These are phyloP conservation scores for Gnetum montanum DNA, from an alignment of 75 land plant genomes.

Conservation along the genomic window DNA sequence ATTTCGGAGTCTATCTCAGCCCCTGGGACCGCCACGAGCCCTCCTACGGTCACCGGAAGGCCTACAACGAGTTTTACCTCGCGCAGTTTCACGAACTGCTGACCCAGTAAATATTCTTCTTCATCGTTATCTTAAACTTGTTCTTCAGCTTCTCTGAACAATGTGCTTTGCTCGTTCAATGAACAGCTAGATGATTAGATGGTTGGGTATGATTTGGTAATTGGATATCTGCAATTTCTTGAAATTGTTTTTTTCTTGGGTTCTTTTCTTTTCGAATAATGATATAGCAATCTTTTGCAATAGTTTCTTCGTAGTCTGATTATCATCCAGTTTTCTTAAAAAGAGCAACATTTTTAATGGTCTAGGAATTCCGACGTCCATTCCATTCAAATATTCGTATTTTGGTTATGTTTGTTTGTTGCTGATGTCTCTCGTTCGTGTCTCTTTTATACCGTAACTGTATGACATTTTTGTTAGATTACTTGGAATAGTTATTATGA, in stretches of 20 bases:
- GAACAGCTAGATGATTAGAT: too few relatives aligned
- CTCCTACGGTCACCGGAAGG: conserved; percentile 58
- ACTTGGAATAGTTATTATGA: neutral
- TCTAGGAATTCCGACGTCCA: neutral
- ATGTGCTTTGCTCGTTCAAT: too few relatives aligned
- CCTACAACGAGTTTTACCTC: conserved; percentile 79
- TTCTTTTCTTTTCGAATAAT: neutral
- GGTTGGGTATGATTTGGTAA: neutral
- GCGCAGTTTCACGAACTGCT: conserved; percentile 85
- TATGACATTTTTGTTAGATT: too few relatives aligned
- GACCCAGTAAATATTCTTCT: conserved; percentile 25
- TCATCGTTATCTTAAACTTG: neutral
- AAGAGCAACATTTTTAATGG: neutral
- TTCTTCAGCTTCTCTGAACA: too few relatives aligned
- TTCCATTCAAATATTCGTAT: neutral
- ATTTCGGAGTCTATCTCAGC: conserved; percentile 78
- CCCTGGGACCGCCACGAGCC: conserved; percentile 97
- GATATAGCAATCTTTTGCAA: too few relatives aligned
- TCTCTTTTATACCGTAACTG: too few relatives aligned
- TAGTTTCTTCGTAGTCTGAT: too few relatives aligned
- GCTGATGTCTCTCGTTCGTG: too few relatives aligned
- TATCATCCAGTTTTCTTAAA: neutral
- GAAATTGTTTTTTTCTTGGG: neutral
- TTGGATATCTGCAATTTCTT: neutral
- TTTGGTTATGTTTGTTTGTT: neutral